Percentiles rank a stretch among this genome's conserved stretches.
Evolutionary conservation across 192 early-diverging fungal genomes (phyloP).

Genomic region (Jimgerdemannia lactiflua): DNA sequence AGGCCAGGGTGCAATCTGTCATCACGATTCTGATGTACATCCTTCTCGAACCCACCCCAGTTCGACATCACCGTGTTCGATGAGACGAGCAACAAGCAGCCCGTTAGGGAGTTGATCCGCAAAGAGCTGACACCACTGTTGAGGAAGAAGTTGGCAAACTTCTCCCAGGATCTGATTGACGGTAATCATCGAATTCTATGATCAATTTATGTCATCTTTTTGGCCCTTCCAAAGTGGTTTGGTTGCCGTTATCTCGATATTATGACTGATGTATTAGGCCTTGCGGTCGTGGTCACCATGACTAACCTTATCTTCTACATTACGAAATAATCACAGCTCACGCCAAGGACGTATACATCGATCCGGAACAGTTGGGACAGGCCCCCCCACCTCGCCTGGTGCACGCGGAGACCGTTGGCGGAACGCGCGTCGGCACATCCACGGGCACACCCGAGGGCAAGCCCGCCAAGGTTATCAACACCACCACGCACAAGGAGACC

Average conservation of each 20-base stretch:
- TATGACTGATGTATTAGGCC: too few species aligned
- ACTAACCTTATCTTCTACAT: not conserved
- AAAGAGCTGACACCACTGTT: slow-evolving; percentile 62
- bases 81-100: slow-evolving; percentile 44
- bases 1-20: not conserved
- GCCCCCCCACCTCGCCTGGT: slow-evolving; percentile 18
- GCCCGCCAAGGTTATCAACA: slow-evolving; percentile 45
- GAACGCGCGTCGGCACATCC: slow-evolving; percentile 4
- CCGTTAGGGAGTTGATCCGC: slow-evolving; percentile 68
- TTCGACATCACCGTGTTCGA: slow-evolving; percentile 65
- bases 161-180: slow-evolving; percentile 70
- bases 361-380: slow-evolving; percentile 38
- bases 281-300: too few species aligned
- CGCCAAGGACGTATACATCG: slow-evolving; percentile 80
- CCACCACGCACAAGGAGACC: slow-evolving; percentile 65
- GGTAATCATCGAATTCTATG: slow-evolving; percentile 27
- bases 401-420: slow-evolving; percentile 9
- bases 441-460: slow-evolving; percentile 8
- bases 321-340: slow-evolving; percentile 44
- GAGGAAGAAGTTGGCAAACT: slow-evolving; percentile 53
- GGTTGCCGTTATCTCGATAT: too few species aligned
- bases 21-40: not conserved
- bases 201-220: slow-evolving; percentile 1
- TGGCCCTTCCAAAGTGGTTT: not conserved
- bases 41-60: slow-evolving; percentile 24